Evolutionary conservation across 768 basidiomycete genomes (phyloP).

Genomic region (Hericium coralloides): DNA sequence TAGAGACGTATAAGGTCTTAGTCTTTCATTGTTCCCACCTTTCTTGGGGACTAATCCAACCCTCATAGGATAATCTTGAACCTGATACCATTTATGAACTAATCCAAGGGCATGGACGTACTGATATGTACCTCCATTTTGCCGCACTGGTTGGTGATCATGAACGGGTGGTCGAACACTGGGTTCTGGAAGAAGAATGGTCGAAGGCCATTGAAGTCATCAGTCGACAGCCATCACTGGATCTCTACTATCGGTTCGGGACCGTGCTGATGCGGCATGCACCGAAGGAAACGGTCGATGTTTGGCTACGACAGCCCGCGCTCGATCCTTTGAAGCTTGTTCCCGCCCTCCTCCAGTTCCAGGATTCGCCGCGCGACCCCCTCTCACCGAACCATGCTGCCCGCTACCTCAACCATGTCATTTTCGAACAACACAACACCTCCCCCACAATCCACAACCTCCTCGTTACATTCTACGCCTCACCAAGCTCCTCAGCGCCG

Average conservation of each 20-base stretch:
- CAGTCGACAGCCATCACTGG: constrained; percentile 76
- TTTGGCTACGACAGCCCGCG: constrained; percentile 77
- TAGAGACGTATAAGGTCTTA: constrained; percentile 84
- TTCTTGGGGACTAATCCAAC: not conserved
- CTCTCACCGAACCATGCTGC: constrained; percentile 78
- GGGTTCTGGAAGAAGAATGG: constrained; percentile 92
- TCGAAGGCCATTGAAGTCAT: constrained; percentile 82
- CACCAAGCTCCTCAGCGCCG: constrained; percentile 32
- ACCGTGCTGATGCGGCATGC: constrained; percentile 79
- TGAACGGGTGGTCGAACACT: constrained; percentile 82
- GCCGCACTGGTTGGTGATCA: constrained; percentile 77
- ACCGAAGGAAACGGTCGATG: constrained; percentile 86
- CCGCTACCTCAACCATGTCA: constrained; percentile 77
- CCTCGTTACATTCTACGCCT: constrained; percentile 78
- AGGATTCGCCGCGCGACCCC: constrained; percentile 64
- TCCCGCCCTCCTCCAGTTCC: constrained; percentile 78
- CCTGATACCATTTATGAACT: constrained; percentile 83
- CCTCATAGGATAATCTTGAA: constrained; percentile 67
- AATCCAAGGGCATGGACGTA: constrained; percentile 87
- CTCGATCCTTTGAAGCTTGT: constrained; percentile 81
- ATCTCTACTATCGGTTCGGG: constrained; percentile 90
- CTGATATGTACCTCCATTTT: constrained; percentile 86
- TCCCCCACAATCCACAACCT: constrained; percentile 91
- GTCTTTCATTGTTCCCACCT: not conserved
- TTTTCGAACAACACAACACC: constrained; percentile 73